Base-by-base conservation (phyloP, 345 rosid species). In the Zanthoxylum bungeanum region DNA sequence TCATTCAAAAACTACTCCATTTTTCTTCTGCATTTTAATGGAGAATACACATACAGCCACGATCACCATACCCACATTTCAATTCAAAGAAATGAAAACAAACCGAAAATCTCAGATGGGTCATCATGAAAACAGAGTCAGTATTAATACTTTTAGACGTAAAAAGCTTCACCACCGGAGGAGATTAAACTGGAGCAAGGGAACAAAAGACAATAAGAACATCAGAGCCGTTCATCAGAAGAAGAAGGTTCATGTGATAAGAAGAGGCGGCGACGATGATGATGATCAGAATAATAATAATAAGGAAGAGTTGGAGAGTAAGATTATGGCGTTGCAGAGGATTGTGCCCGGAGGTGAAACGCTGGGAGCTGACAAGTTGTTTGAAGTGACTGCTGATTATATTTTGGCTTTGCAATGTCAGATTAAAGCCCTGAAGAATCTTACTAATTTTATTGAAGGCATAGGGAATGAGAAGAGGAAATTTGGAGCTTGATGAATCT, bases 371-470 rank as follows among this genome's bases (percentile, higher is more conserved):
- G 95, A 88, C 69, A 77, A 78, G 73, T 76, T 90, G 73, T 88
- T 86, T 55, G 88, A 90, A 81, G 90, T 88, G 70, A 90, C 93
- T 6, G 96, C 96, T 39, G 87, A 55, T 21, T 90, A 90, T 75
- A 90, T 90, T 9, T 64, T 85, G 80, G 75, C 83, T 71, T 71
- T 90, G 77, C 84, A 86, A 74, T 80, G 77, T 73, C 96, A 88
- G 66, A 79, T 90, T 68, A 85, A 77, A 78, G 81, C 89, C 80
- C 79, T 88, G 88, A 82, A 77, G 77, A 79, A 77, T 21, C 87
- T 90, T 30, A 51, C 86, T 21, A 73, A 68, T 21, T 80, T 85
- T 63, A 74, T 90, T 64, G 81, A 88, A 76, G 82, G 82, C 14
- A 58, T 86, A 53, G 88, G 80, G 31, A 80, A 83, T 72, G 79